A percentile compares a stretch with the other conserved stretches of the same genome.
Evolutionary conservation across 1,139 yeast species (phyloP).

Genomic region (Lodderomyces jiufengensis): DNA sequence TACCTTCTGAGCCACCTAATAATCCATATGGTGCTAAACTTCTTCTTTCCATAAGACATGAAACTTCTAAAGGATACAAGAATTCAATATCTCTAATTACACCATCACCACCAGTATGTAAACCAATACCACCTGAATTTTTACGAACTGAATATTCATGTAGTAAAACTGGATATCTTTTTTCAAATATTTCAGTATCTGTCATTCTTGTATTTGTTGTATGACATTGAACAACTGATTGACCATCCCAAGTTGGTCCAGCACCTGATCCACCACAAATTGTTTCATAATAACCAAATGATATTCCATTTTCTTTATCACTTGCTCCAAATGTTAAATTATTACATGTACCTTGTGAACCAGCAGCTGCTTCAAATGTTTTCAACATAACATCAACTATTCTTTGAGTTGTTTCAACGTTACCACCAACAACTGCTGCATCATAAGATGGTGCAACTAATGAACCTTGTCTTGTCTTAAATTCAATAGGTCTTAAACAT

Average conservation of each 20-base stretch:
- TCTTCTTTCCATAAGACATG: constrained; percentile 46
- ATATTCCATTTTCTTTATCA: constrained; percentile 31
- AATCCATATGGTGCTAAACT: constrained; percentile 45
- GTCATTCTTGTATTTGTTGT: constrained; percentile 49
- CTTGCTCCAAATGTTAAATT: constrained; percentile 47
- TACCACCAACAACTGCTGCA: constrained; percentile 88
- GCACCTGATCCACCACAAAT: constrained; percentile 51
- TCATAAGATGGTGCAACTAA: constrained; percentile 67
- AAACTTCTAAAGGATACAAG: constrained; percentile 37
- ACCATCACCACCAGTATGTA: constrained; percentile 44
- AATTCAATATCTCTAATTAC: constrained; percentile 46
- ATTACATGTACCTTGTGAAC: constrained; percentile 49
- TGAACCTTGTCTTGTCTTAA: constrained; percentile 65
- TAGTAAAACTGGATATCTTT: constrained; percentile 44
- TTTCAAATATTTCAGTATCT: constrained; percentile 45
- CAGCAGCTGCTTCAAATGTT: constrained; percentile 72
- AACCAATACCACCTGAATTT: constrained; percentile 43
- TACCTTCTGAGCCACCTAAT: constrained; percentile 39
- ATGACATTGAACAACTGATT: constrained; percentile 46
- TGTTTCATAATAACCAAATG: constrained; percentile 48
- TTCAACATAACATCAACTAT: constrained; percentile 74
- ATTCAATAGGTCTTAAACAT: constrained; percentile 66
- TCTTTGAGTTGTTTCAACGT: constrained; percentile 83
- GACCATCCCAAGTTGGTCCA: constrained; percentile 49
- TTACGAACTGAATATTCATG: constrained; percentile 37